Percentiles rank a stretch among this genome's conserved stretches.
These are phyloP conservation scores for Cutaneotrichosporon sp. DNA, from an alignment of 1,284 basidiomycete genomes.

Conservation along the genomic window DNA sequence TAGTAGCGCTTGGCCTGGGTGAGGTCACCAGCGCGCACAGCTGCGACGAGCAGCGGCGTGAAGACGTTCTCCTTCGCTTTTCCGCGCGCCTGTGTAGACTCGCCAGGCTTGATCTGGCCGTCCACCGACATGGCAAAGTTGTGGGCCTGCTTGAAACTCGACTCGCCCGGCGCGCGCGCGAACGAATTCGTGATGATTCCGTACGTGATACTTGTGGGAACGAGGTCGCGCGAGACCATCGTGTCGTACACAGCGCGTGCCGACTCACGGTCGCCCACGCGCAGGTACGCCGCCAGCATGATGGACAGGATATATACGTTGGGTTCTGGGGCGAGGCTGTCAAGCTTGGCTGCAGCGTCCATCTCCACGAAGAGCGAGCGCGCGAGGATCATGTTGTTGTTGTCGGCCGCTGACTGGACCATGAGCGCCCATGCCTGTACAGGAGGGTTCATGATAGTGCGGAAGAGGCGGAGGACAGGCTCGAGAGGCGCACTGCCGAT, in stretches of 20 bases:
- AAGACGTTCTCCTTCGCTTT: slow-evolving; percentile 39
- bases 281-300: slow-evolving; percentile 76
- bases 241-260: slow-evolving; percentile 72
- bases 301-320: slow-evolving; percentile 71
- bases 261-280: slow-evolving; percentile 58
- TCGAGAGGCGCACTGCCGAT: slow-evolving; percentile 73
- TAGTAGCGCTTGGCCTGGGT: slow-evolving; percentile 62
- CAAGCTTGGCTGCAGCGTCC: slow-evolving; percentile 54
- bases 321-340: slow-evolving; percentile 33
- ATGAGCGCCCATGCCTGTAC: slow-evolving; percentile 70
- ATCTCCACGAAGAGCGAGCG: slow-evolving; percentile 68
- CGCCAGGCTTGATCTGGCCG: slow-evolving; percentile 22
- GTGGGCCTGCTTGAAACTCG: slow-evolving; percentile 40
- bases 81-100: slow-evolving; percentile 27
- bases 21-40: slow-evolving; percentile 30
- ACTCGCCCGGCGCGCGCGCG: slow-evolving; percentile 25
- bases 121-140: slow-evolving; percentile 42
- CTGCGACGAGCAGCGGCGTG: slow-evolving; percentile 39
- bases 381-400: slow-evolving; percentile 67
- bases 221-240: slow-evolving; percentile 68
- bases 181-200: slow-evolving; percentile 64
- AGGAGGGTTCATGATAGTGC: slow-evolving; percentile 61
- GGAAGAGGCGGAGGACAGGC: slow-evolving; percentile 66
- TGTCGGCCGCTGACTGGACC: slow-evolving; percentile 80
- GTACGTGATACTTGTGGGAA: slow-evolving; percentile 71